Percentiles rank a stretch among this genome's conserved stretches.
Evolutionary conservation across 257 asterid species (phyloP).

Genomic region (Solanum gandarillasii): DNA sequence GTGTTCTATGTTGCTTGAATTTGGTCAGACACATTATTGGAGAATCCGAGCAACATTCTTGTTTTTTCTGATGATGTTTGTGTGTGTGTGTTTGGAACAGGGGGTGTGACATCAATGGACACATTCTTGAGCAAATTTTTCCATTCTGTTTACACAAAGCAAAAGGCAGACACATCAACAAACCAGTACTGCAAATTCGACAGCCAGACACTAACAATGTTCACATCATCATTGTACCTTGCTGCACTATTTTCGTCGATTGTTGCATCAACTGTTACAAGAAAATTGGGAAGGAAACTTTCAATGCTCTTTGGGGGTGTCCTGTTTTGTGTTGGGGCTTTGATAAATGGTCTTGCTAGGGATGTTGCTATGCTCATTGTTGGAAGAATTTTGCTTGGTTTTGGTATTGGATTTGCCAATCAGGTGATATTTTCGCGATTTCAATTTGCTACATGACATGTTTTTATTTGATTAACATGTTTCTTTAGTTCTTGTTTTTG

Average conservation of each 20-base stretch:
- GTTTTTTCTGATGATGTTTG: not conserved
- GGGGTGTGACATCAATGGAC: slow-evolving; percentile 87
- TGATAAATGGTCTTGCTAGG: slow-evolving; percentile 56
- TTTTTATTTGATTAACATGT: not conserved
- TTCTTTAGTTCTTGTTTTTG: not conserved
- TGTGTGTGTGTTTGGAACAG: slow-evolving; percentile 10
- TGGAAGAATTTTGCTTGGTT: slow-evolving; percentile 76
- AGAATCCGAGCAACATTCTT: not conserved
- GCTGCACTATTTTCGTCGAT: slow-evolving; percentile 71
- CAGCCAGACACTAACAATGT: slow-evolving; percentile 58
- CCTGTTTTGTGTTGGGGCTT: slow-evolving; percentile 62
- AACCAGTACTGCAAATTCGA: slow-evolving; percentile 83
- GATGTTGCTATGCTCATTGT: slow-evolving; percentile 57
- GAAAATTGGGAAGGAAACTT: slow-evolving; percentile 48
- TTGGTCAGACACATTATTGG: not conserved
- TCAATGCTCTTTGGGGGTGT: slow-evolving; percentile 73
- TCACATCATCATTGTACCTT: slow-evolving; percentile 74
- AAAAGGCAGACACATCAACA: slow-evolving; percentile 27
- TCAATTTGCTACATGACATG: not conserved
- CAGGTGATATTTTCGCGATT: slow-evolving; percentile 27
- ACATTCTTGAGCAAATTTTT: slow-evolving; percentile 50
- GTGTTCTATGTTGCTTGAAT: not conserved
- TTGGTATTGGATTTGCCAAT: slow-evolving; percentile 82
- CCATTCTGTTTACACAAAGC: slow-evolving; percentile 37
- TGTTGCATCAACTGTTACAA: slow-evolving; percentile 55